phyloP scores from a whole-genome alignment of 1,284 basidiomycete genomes.

The Schizophyllum amplum region DNA sequence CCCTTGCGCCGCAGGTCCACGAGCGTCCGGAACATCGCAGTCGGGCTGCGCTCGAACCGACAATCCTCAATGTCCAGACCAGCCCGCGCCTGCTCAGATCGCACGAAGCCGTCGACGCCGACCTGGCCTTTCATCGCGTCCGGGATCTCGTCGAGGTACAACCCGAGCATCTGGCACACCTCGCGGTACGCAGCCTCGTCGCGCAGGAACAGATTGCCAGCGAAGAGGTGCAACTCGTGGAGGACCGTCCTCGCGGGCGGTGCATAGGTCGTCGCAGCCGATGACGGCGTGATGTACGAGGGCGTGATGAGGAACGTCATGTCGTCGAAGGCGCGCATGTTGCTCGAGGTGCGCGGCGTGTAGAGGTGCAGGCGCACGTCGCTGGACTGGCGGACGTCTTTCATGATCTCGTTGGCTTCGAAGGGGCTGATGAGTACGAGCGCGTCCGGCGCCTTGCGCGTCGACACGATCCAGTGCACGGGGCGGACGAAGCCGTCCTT shows the following conservation, averaged over 20 bases:
- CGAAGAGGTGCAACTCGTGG: slow-evolving; percentile 11
- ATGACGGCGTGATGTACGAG: not conserved
- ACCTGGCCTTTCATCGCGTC: no score
- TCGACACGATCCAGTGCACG: slow-evolving; percentile 5
- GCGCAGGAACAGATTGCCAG: slow-evolving; percentile 7
- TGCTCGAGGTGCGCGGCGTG: slow-evolving; percentile 5
- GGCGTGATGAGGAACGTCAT: slow-evolving; percentile 1
- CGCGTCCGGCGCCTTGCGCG: not conserved
- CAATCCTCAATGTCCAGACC: slow-evolving; percentile 5
- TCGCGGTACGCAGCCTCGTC: not conserved
- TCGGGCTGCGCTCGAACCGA: slow-evolving; percentile 13
- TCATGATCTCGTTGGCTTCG: slow-evolving; percentile 8
- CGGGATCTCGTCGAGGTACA: no score
- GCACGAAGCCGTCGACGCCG: slow-evolving; percentile 8
- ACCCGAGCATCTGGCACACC: no score
- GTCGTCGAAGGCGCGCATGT: slow-evolving; percentile 1
- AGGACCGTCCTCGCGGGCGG: not conserved
- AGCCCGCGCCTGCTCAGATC: not conserved
- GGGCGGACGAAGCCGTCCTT: slow-evolving; percentile 6
- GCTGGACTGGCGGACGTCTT: slow-evolving; percentile 3
- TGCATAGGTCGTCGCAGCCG: not conserved
- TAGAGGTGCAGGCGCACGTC: slow-evolving; percentile 5
- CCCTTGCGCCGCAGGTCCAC: slow-evolving; percentile 17
- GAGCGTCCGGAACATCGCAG: slow-evolving; percentile 13
- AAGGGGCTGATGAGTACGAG: slow-evolving; percentile 10